phyloP scores from a whole-genome alignment of 345 rosid genomes.

The Salix brachista region DNA sequence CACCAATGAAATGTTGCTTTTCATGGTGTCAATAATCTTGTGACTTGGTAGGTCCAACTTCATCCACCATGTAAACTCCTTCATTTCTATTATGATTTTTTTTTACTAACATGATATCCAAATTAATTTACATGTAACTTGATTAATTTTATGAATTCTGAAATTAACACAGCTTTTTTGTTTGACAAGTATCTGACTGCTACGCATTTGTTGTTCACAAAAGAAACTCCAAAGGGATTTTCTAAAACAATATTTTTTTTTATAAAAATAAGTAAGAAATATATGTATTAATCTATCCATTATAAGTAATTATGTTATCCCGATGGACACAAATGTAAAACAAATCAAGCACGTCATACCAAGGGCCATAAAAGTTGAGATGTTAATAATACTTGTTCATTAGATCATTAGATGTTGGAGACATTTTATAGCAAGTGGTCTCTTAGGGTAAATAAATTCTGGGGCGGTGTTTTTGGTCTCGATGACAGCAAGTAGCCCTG shows the following conservation, averaged over 20 bases:
- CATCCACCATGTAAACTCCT: background rate
- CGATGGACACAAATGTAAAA: background rate
- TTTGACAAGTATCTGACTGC: background rate
- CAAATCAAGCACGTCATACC: background rate
- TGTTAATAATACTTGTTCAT: background rate
- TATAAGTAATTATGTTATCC: background rate
- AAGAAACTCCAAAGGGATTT: too few species aligned
- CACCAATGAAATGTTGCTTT: slow-evolving; percentile 9
- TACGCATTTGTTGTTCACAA: background rate
- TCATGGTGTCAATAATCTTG: background rate
- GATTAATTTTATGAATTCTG: too few species aligned
- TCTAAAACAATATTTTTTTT: too few species aligned
- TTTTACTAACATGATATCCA: too few species aligned
- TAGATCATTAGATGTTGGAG: background rate
- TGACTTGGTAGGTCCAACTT: background rate
- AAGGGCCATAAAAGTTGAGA: background rate
- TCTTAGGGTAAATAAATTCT: too few species aligned
- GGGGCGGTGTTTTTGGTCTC: background rate
- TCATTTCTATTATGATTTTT: too few species aligned
- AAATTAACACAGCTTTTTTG: background rate
- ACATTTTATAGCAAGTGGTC: background rate
- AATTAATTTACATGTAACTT: too few species aligned
- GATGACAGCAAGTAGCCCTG: background rate
- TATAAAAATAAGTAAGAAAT: too few species aligned
- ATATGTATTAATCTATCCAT: too few species aligned